phyloP scores from a whole-genome alignment of 768 basidiomycete genomes.

The Suillus hirtellus region DNA sequence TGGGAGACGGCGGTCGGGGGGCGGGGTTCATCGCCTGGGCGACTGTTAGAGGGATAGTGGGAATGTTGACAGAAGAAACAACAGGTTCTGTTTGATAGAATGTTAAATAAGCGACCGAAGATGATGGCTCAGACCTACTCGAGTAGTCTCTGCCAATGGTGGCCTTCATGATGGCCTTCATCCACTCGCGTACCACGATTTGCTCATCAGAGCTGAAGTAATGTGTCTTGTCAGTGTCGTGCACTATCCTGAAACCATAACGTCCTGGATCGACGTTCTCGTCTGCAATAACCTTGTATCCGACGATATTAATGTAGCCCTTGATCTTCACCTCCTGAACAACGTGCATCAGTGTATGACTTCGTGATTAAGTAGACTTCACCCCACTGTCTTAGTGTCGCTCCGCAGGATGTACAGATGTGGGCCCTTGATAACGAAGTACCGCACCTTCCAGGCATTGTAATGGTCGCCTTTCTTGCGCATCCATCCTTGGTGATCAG shows the following conservation, averaged over 20 bases:
- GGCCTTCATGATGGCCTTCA: constrained; percentile 99
- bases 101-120: constrained; percentile 2
- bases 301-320: constrained; percentile 89
- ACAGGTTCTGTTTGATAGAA: constrained; percentile 69
- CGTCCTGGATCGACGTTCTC: constrained; percentile 89
- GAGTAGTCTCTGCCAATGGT: constrained; percentile 94
- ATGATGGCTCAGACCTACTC: constrained; percentile 50
- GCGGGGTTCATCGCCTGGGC: constrained; percentile 97
- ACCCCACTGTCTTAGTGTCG: constrained; percentile 52
- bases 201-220: constrained; percentile 93
- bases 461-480: constrained; percentile 93
- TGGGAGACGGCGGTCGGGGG: constrained; percentile 91
- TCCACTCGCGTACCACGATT: constrained; percentile 87
- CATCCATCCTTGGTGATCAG: constrained; percentile 94
- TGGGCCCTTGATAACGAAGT: constrained; percentile 89
- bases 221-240: constrained; percentile 84
- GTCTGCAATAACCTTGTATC: constrained; percentile 92
- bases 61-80: constrained; percentile 94
- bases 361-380: constrained; percentile 2
- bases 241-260: constrained; percentile 94
- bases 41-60: constrained; percentile 91
- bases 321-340: constrained; percentile 89
- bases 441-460: constrained; percentile 89
- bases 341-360: constrained; percentile 4
- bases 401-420: constrained; percentile 88